Evolutionary conservation across 352 stramenopile genomes (phyloP), one percentile per base, ranked within the genome.

Genomic region (Pythium folliculosum): DNA sequence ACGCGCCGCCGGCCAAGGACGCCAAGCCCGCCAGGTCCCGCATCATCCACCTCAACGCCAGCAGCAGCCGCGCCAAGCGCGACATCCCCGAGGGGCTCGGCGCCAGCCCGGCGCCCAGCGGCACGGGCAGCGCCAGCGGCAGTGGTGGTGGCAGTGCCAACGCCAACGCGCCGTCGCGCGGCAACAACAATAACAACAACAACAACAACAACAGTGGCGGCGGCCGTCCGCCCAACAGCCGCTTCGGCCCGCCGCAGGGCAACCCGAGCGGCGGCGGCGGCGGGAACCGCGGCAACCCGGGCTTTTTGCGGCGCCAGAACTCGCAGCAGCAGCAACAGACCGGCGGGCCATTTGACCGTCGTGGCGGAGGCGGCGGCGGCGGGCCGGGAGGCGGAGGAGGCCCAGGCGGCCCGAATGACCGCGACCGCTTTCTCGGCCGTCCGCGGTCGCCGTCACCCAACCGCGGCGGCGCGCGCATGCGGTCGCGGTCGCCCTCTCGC

Each of bases 21-120:
- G 58, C 47, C 38, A 71, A 71, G 43, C 57, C 59, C 25, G 40
- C 43, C 35, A 82, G 80, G 57, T 77, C 77, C 35, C 74, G 77
- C 23, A 82, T 80, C 50, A 71, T 80, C 35, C 72, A 82, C 61
- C 72, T 82, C 44, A 80, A 72, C 23, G 60, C 58, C 50, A 61
- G 65, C 35, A 72, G 64, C 64, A 72, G 23, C 49, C 58, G 69
- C 47, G 21, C 35, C 19, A 77, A 77, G 64, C 67, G 72, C 8
- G 72, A 77, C 38, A 72, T 67, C 59, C 67, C 66, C 37, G 61
- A 61, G 35, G 53, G 65, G 13, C 44, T 65, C 8, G 60, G 48
- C 52, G 62, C 57, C 19, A 73, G 48, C 44, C 61, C 65, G 2
- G n/a, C 60, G 47, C 63, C 59, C n/a, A n/a, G 52, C 25, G 35